Percentiles rank a stretch among this genome's conserved stretches.
phyloP scores from a whole-genome alignment of 2,329 filamentous ascomycete species.

The Exophiala dermatitidis region DNA sequence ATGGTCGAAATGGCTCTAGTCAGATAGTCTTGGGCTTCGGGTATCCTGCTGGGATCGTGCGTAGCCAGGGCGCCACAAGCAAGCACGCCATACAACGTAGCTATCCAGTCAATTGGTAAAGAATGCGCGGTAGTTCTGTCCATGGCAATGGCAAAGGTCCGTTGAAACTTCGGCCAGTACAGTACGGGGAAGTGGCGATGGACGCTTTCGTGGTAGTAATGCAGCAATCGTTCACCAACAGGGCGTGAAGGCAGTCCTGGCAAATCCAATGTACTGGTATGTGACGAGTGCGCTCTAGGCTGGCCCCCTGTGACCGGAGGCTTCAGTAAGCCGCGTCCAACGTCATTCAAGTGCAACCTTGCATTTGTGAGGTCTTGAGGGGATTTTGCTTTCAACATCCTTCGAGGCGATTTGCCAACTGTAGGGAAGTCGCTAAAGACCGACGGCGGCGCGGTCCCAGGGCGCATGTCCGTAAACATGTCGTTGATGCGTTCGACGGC shows the following conservation, averaged over 20 bases:
- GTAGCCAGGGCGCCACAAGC: constrained; percentile 74
- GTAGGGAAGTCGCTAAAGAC: constrained; percentile 54
- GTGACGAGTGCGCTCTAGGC: constrained; percentile 33
- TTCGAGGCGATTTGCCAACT: constrained; percentile 59
- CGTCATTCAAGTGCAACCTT: constrained; percentile 63
- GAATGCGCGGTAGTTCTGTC: constrained; percentile 54
- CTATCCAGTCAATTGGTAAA: constrained; percentile 62
- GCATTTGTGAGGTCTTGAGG: constrained; percentile 65
- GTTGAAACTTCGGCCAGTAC: constrained; percentile 78
- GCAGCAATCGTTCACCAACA: constrained; percentile 63
- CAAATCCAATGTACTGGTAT: constrained; percentile 33
- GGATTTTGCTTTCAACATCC: constrained; percentile 53
- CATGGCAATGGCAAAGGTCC: constrained; percentile 71
- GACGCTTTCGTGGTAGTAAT: constrained; percentile 66
- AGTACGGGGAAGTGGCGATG: constrained; percentile 78
- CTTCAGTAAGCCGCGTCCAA: constrained; percentile 73
- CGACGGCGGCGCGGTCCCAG: constrained; percentile 35
- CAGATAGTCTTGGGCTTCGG: constrained; percentile 57
- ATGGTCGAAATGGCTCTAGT: constrained; percentile 63
- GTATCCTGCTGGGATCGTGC: constrained; percentile 36
- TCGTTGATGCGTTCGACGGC: constrained; percentile 52
- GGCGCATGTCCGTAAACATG: constrained; percentile 40
- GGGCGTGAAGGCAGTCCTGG: constrained; percentile 64
- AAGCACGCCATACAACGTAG: constrained; percentile 74
- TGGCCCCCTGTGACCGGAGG: constrained; percentile 47